Base-by-base conservation (phyloP, 495 filamentous ascomycete genomes). In the Haplographium delicatum region DNA sequence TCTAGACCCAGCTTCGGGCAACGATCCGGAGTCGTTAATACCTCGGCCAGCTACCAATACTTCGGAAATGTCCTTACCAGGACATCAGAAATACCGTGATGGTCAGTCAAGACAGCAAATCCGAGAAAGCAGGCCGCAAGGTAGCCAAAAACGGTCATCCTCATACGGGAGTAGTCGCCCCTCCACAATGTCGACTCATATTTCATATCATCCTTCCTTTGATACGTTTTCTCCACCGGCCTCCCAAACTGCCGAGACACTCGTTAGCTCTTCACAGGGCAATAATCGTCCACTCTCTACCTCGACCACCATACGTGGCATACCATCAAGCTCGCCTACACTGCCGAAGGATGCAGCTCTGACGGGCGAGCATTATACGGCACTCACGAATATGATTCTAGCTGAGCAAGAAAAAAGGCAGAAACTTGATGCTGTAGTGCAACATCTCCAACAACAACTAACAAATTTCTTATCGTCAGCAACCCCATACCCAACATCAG, bases 391-490 rank as follows among this genome's bases (percentile, higher is more conserved):
- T n/a, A 62, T 75, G 37, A 69, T 80, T 15, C 70, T 74, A 20
- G 50, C 61, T 15, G 76, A 80, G 54, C 71, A 72, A 44, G 64
- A 69, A 4, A 70, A 72, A 7, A 71, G 76, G 1, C 69, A 67
- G 16, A 64, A 65, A 4, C 67, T 80, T n/a, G 76, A 80, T 56
- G 63, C 63, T 1, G 63, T 73, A 42, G 75, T 80, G 18, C 69
- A 63, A 43, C 69, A 65, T 48, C 62, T 80, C 1, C 67, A 66
- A 30, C 67, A 72, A 13, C 66, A 65, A 22, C 46, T 78, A 19
- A n/a, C n/a, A n/a, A 30, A 47, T n/a, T n/a, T 20, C 13, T 46
- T 62, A 13, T 37, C 37, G 26, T 45, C 60, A 5, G 53, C 49
- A 18, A 50, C 56, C 19, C 57, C 62, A 41, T 49, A 62, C 5